These are phyloP conservation scores for Colletotrichum truncatum DNA, from an alignment of 2,329 filamentous ascomycete genomes.

Conservation along the genomic window DNA sequence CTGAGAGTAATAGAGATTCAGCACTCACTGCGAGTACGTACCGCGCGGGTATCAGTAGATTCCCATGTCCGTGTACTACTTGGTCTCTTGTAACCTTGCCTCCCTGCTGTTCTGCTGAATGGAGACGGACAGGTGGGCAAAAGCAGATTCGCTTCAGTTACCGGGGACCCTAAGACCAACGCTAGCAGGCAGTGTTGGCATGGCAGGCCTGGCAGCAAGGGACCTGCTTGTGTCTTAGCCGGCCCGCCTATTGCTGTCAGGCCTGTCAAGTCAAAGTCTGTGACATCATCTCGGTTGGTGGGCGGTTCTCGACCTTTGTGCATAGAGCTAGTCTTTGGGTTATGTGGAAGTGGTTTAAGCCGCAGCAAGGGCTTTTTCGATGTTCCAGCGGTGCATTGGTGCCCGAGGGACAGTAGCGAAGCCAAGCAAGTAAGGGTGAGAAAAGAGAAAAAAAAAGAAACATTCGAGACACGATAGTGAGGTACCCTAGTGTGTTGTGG, in stretches of 20 bases:
- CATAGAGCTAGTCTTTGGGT: too few species aligned
- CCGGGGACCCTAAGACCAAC: neutral
- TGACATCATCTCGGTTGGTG: conserved; percentile 15
- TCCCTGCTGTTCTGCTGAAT: too few species aligned
- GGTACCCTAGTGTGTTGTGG: too few species aligned
- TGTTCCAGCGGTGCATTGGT: neutral
- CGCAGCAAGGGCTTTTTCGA: neutral
- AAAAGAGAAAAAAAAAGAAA: neutral
- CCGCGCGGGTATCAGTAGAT: too few species aligned
- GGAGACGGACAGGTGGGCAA: neutral
- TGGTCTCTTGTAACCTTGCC: too few species aligned
- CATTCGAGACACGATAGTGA: too few species aligned
- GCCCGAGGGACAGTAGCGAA: neutral
- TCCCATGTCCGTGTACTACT: too few species aligned
- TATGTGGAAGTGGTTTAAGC: too few species aligned
- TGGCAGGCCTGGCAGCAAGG: conserved; percentile 17
- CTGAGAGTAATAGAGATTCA: too few species aligned
- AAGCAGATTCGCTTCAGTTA: conserved; percentile 1
- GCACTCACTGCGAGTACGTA: too few species aligned
- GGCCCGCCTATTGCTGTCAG: neutral
- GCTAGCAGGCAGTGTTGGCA: conserved; percentile 3
- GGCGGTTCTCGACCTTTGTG: neutral
- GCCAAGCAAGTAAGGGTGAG: neutral
- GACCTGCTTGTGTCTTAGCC: conserved; percentile 19
- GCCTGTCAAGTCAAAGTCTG: neutral